Percentiles rank a stretch among this genome's conserved stretches.
These are phyloP conservation scores for Eimeria zaria DNA, from an alignment of 169 alveolate genomes.

Conservation along the genomic window DNA sequence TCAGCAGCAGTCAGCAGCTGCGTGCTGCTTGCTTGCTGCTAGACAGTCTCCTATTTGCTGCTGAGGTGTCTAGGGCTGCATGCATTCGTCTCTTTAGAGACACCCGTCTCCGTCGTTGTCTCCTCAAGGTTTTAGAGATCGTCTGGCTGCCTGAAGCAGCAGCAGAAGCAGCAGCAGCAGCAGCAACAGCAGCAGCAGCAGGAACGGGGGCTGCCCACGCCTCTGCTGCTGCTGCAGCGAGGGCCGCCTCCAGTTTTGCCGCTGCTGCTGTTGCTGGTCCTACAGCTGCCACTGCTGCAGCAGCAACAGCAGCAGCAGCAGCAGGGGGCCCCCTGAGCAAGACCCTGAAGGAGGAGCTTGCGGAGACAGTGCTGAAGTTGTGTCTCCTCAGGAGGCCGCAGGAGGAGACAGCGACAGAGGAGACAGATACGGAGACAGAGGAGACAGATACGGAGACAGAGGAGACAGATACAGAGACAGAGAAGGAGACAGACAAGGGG, in stretches of 20 bases:
- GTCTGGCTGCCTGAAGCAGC: not conserved
- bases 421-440: not conserved
- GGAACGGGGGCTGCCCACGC: no score
- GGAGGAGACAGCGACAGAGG: not conserved
- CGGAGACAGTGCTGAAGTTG: not conserved
- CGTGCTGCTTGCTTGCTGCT: not conserved
- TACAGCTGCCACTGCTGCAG: not conserved
- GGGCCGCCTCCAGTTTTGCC: no score
- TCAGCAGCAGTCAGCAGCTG: not conserved
- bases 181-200: no score
- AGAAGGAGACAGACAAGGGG: no score
- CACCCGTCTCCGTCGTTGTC: not conserved
- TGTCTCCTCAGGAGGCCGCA: not conserved
- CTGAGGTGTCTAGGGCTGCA: constrained; percentile 5
- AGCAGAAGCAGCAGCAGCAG: not conserved
- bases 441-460: not conserved
- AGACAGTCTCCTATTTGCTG: not conserved
- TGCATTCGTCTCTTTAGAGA: not conserved
- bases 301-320: not conserved
- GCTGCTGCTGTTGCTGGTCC: no score
- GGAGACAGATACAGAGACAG: not conserved
- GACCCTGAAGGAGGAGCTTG: not conserved
- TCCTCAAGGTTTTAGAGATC: not conserved
- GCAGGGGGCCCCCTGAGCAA: not conserved
- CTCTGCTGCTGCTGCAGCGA: no score